Conservation (phyloP, 768 basidiomycete species). For the Chalciporus pseudorubinellus region DNA sequence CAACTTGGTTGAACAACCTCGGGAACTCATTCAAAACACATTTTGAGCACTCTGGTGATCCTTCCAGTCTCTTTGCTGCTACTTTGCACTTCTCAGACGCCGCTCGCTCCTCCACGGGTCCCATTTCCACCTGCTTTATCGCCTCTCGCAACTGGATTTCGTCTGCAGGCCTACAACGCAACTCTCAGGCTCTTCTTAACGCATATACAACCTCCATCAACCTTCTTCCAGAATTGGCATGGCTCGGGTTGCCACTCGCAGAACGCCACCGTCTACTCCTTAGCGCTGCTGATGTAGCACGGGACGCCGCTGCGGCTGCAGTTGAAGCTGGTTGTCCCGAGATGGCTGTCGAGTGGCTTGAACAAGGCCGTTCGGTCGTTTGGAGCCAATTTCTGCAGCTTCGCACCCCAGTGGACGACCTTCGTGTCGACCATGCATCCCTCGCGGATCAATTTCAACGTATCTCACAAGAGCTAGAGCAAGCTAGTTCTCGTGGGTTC, state of each 20-base stretch:
- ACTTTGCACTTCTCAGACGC: neutral
- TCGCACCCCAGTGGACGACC: conserved; percentile 1
- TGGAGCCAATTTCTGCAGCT: conserved; percentile 7
- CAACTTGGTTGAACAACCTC: neutral
- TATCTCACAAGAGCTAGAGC: neutral
- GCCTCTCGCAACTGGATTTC: neutral
- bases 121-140: neutral
- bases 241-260: conserved; percentile 6
- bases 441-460: neutral
- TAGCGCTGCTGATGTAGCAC: conserved; percentile 6
- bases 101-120: neutral
- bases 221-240: conserved; percentile 10
- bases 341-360: conserved; percentile 2
- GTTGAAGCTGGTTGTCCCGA: conserved; percentile 2
- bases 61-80: neutral
- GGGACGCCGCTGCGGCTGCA: conserved; percentile 17
- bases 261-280: conserved; percentile 14
- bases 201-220: conserved; percentile 13
- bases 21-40: neutral
- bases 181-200: neutral
- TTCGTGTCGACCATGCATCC: neutral
- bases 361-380: conserved; percentile 4
- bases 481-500: neutral
- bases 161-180: neutral
- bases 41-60: neutral